Evolutionary conservation across 768 basidiomycete genomes (phyloP).

Genomic region (Phlegmacium glaucopus): DNA sequence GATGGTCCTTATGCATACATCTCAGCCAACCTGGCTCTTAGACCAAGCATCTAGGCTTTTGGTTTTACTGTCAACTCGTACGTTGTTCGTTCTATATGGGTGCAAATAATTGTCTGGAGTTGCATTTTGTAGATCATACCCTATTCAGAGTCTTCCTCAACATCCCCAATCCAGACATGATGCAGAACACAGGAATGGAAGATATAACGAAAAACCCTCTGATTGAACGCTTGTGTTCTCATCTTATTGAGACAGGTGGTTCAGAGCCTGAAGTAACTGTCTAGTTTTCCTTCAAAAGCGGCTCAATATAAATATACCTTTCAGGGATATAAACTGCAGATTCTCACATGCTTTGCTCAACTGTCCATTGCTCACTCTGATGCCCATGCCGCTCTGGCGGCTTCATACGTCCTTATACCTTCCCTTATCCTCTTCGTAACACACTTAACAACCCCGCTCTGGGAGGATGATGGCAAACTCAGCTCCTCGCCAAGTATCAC

Average conservation of each 20-base stretch:
- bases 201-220: conserved; percentile 33
- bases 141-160: conserved; percentile 43
- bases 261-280: conserved; percentile 38
- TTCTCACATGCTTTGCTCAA: conserved; percentile 39
- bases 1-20: conserved; percentile 43
- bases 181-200: conserved; percentile 16
- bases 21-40: conserved; percentile 52
- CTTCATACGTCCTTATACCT: conserved; percentile 58
- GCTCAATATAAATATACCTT: conserved; percentile 4
- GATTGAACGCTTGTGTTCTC: conserved; percentile 47
- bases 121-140: conserved; percentile 31
- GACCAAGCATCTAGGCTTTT: conserved; percentile 47
- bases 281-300: background rate
- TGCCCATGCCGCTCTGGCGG: conserved; percentile 31
- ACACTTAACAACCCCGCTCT: conserved; percentile 52
- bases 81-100: conserved; percentile 18
- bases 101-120: background rate
- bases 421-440: conserved; percentile 57
- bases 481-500: conserved; percentile 31
- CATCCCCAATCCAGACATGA: conserved; percentile 23
- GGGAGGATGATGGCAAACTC: conserved; percentile 58
- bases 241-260: conserved; percentile 40
- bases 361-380: conserved; percentile 39
- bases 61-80: conserved; percentile 52
- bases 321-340: conserved; percentile 29